These are phyloP conservation scores for Beauveria bassiana DNA, from an alignment of 2,329 filamentous ascomycete genomes.

Conservation along the genomic window DNA sequence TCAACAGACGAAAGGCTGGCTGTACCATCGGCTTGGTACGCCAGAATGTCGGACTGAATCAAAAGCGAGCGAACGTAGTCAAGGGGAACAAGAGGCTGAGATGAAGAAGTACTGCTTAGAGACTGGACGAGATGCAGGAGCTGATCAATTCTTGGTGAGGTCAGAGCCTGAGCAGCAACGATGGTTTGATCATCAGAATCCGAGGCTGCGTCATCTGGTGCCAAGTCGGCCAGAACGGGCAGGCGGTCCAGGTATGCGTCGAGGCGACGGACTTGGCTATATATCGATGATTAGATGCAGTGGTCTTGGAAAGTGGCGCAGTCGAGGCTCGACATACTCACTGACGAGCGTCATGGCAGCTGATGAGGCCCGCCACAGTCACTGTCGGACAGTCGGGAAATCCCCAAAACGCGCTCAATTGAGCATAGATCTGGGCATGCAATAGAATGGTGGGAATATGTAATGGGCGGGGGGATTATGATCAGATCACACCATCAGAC, in stretches of 20 bases:
- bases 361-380: neutral
- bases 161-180: slow-evolving; percentile 33
- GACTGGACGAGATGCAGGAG: slow-evolving; percentile 62
- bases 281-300: slow-evolving; percentile 15
- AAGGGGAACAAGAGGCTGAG: slow-evolving; percentile 53
- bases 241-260: slow-evolving; percentile 60
- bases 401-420: slow-evolving; percentile 2
- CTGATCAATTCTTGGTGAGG: slow-evolving; percentile 49
- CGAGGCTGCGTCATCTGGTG: slow-evolving; percentile 33
- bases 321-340: slow-evolving; percentile 32
- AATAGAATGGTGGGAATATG: neutral
- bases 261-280: slow-evolving; percentile 53
- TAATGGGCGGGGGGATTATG: neutral
- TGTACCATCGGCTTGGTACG: neutral
- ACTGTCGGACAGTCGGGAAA: slow-evolving; percentile 4
- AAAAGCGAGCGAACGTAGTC: slow-evolving; percentile 55
- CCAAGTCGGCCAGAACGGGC: slow-evolving; percentile 31
- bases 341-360: slow-evolving; percentile 38
- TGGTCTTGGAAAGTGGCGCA: neutral
- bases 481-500: slow-evolving; percentile 6
- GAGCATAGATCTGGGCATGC: slow-evolving; percentile 7
- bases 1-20: slow-evolving; percentile 13
- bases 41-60: slow-evolving; percentile 48
- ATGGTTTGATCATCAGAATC: slow-evolving; percentile 28
- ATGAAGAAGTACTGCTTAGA: slow-evolving; percentile 61